phyloP scores from a whole-genome alignment of 2,329 filamentous ascomycete species.

The Arachnomyces sp. region DNA sequence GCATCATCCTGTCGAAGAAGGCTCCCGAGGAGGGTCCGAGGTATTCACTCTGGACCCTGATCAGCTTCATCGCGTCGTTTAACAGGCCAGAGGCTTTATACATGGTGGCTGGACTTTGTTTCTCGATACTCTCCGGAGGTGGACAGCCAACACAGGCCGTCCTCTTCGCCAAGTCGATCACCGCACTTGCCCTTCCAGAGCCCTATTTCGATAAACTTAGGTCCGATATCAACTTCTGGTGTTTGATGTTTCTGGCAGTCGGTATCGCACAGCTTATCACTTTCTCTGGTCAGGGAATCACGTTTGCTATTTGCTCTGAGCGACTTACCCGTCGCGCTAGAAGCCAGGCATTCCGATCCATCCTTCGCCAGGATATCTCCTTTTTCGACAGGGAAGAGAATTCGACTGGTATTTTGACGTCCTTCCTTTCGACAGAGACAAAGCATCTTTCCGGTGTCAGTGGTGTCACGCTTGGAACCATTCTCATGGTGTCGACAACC shows the following conservation, averaged over 20 bases:
- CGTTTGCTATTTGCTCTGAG: slow-evolving; percentile 82
- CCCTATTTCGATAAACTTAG: slow-evolving; percentile 50
- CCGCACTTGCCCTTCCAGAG: slow-evolving; percentile 54
- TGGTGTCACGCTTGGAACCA: slow-evolving; percentile 76
- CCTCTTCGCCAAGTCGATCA: slow-evolving; percentile 84
- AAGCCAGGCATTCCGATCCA: slow-evolving; percentile 71
- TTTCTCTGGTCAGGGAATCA: slow-evolving; percentile 59
- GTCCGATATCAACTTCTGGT: slow-evolving; percentile 74
- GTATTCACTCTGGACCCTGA: slow-evolving; percentile 65
- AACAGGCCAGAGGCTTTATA: slow-evolving; percentile 63
- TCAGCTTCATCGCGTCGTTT: slow-evolving; percentile 72
- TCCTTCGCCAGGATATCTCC: slow-evolving; percentile 84
- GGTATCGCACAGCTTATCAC: slow-evolving; percentile 64
- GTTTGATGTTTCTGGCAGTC: slow-evolving; percentile 79
- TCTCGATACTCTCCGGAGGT: slow-evolving; percentile 67
- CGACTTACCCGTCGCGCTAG: slow-evolving; percentile 74
- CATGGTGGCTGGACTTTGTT: slow-evolving; percentile 66
- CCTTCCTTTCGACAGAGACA: slow-evolving; percentile 80
- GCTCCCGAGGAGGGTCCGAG: slow-evolving; percentile 44
- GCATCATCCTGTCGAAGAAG: slow-evolving; percentile 55
- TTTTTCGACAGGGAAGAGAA: slow-evolving; percentile 91
- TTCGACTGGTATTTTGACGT: slow-evolving; percentile 77
- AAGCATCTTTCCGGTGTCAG: slow-evolving; percentile 82
- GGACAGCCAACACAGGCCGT: slow-evolving; percentile 70
- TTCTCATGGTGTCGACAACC: slow-evolving; percentile 72